Conservation (phyloP, 768 basidiomycete species). For the Russula lepida region DNA sequence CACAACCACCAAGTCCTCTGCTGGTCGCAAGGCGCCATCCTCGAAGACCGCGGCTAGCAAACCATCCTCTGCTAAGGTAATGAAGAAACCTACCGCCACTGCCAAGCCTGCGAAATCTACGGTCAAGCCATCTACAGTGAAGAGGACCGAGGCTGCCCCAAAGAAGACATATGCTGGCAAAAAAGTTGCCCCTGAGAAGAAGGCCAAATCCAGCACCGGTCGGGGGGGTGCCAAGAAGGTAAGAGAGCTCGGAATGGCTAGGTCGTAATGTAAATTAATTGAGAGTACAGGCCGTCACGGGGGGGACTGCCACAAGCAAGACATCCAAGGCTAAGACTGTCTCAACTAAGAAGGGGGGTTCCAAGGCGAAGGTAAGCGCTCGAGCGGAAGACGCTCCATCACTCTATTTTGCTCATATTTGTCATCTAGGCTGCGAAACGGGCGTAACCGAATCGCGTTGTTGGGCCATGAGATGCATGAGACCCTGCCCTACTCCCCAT, state of each 20-base stretch:
- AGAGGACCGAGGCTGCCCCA: slow-evolving; percentile 23
- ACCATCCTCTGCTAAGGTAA: slow-evolving; percentile 10
- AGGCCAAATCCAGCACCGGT: slow-evolving; percentile 23
- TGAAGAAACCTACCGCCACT: slow-evolving; percentile 12
- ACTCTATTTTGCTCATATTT: neutral
- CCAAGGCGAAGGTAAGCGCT: slow-evolving; percentile 8
- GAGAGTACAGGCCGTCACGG: slow-evolving; percentile 43
- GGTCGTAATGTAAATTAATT: neutral
- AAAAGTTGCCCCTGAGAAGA: slow-evolving; percentile 16
- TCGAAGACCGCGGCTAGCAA: slow-evolving; percentile 20
- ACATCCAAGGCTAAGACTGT: slow-evolving; percentile 27
- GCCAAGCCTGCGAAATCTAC: slow-evolving; percentile 10
- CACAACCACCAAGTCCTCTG: slow-evolving; percentile 27
- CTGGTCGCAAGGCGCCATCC: slow-evolving; percentile 24
- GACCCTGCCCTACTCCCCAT: neutral
- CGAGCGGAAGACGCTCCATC: neutral
- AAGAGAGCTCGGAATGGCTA: neutral
- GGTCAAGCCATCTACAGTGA: slow-evolving; percentile 25
- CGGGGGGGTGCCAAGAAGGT: slow-evolving; percentile 61
- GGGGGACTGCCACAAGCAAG: slow-evolving; percentile 30
- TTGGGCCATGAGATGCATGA: neutral
- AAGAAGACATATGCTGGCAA: slow-evolving; percentile 22
- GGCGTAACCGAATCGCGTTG: neutral
- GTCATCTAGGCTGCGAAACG: neutral
- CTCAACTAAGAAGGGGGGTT: slow-evolving; percentile 24